These are phyloP conservation scores for Pisolithus sp. DNA, from an alignment of 768 basidiomycete species.

Conservation along the genomic window DNA sequence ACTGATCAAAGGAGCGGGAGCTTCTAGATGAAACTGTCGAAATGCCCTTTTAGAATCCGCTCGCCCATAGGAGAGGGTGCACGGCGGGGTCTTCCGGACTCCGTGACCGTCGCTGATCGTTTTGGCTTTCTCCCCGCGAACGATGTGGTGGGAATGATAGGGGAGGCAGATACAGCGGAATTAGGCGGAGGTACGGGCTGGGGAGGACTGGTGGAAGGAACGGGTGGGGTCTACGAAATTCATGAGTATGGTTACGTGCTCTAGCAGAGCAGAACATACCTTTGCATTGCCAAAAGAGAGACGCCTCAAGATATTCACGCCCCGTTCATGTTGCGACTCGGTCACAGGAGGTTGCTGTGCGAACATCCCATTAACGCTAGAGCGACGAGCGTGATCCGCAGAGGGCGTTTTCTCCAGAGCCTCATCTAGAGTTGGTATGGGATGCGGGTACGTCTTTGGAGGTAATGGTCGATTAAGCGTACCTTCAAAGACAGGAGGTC, in stretches of 20 bases:
- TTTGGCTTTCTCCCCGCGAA: slow-evolving; percentile 31
- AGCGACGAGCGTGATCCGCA: slow-evolving; percentile 49
- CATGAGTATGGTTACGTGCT: neutral
- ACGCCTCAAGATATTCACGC: slow-evolving; percentile 63
- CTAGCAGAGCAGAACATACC: slow-evolving; percentile 35
- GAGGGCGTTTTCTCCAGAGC: slow-evolving; percentile 36
- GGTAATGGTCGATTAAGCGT: slow-evolving; percentile 1
- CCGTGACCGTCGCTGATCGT: slow-evolving; percentile 55
- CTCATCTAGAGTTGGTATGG: slow-evolving; percentile 29
- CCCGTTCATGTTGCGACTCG: slow-evolving; percentile 54
- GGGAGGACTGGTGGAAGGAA: slow-evolving; percentile 25
- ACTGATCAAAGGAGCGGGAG: slow-evolving; percentile 1
- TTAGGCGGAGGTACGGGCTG: slow-evolving; percentile 44
- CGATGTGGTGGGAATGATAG: slow-evolving; percentile 9
- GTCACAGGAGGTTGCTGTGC: slow-evolving; percentile 38
- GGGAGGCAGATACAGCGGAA: slow-evolving; percentile 30
- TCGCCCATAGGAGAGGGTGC: slow-evolving; percentile 90
- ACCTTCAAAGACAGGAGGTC: slow-evolving; percentile 63
- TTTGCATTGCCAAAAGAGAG: slow-evolving; percentile 63
- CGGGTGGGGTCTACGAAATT: slow-evolving; percentile 9
- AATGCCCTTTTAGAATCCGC: slow-evolving; percentile 85
- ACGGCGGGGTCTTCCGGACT: slow-evolving; percentile 45
- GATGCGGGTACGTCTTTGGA: neutral
- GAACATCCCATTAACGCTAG: slow-evolving; percentile 54
- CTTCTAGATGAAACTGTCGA: slow-evolving; percentile 77